Evolutionary conservation across 2,329 filamentous ascomycete genomes (phyloP).

Genomic region (Colletotrichum caudatum): DNA sequence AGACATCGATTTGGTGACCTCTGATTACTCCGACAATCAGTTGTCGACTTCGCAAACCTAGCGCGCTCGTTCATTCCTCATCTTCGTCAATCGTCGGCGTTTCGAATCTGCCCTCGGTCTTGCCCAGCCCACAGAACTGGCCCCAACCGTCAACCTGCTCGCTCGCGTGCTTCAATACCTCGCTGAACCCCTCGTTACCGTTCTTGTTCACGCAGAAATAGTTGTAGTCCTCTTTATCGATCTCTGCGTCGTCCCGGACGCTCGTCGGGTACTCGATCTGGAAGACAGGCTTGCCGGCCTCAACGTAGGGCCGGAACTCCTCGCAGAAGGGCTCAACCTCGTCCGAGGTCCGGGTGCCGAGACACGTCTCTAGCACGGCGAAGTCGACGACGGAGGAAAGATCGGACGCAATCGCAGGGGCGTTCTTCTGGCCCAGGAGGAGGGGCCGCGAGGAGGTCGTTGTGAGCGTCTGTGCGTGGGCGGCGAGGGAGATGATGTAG

Average conservation of each 20-base stretch:
- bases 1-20: too few relatives aligned
- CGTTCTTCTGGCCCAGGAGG: constrained; percentile 53
- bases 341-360: constrained; percentile 37
- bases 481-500: constrained; percentile 49
- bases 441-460: constrained; percentile 44
- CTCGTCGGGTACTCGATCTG: constrained; percentile 52
- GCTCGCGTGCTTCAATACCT: constrained; percentile 50
- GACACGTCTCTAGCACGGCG: constrained; percentile 53
- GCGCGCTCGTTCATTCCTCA: constrained; percentile 2
- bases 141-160: constrained; percentile 50
- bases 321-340: constrained; percentile 48
- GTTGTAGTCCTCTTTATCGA: constrained; percentile 45
- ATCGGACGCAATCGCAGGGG: constrained; percentile 45
- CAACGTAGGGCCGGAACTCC: constrained; percentile 48
- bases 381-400: constrained; percentile 49
- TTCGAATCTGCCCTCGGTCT: constrained; percentile 42
- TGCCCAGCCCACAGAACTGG: constrained; percentile 47
- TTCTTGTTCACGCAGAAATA: constrained; percentile 46
- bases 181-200: constrained; percentile 49
- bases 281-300: constrained; percentile 49
- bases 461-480: constrained; percentile 48
- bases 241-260: constrained; percentile 42
- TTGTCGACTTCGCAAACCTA: background rate
- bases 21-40: too few relatives aligned
- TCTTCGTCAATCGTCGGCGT: constrained; percentile 44